These are phyloP conservation scores for Mitragyna speciosa DNA, from an alignment of 257 asterid genomes.

Conservation along the genomic window DNA sequence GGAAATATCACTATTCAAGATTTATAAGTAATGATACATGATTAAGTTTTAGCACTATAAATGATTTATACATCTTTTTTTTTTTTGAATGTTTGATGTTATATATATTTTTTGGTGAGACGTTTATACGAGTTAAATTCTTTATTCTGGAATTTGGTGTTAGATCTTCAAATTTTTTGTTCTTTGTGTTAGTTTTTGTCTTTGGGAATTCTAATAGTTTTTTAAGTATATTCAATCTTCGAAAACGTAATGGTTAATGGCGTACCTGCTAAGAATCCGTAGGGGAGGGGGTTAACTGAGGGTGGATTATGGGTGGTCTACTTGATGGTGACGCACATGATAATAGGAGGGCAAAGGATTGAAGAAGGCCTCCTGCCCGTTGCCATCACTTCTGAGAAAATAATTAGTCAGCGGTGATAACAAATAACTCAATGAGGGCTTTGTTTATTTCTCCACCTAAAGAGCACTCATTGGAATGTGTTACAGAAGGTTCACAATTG, in stretches of 20 bases:
- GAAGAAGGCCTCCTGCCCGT: background rate
- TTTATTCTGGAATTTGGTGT: background rate
- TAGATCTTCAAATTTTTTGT: background rate
- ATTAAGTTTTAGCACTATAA: too few species aligned
- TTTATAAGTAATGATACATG: background rate
- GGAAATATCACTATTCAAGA: background rate
- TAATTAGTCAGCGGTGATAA: background rate
- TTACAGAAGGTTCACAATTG: background rate
- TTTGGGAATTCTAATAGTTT: background rate
- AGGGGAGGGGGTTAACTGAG: background rate
- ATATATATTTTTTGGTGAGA: too few species aligned
- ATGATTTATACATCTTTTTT: too few species aligned
- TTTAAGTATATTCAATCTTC: too few species aligned
- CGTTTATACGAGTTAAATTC: too few species aligned
- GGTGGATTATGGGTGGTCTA: too few species aligned
- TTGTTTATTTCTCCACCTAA: background rate
- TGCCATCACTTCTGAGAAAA: background rate
- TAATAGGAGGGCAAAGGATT: background rate
- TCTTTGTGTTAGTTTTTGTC: too few species aligned
- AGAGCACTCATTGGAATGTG: background rate
- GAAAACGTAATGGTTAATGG: background rate
- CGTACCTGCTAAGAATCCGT: background rate
- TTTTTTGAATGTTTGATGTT: too few species aligned
- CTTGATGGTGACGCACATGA: background rate
- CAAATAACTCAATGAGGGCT: background rate